Evolutionary conservation across 192 early-diverging fungal species (phyloP), one percentile per base, ranked within the genome.

Genomic region (Umbelopsis isabellina): DNA sequence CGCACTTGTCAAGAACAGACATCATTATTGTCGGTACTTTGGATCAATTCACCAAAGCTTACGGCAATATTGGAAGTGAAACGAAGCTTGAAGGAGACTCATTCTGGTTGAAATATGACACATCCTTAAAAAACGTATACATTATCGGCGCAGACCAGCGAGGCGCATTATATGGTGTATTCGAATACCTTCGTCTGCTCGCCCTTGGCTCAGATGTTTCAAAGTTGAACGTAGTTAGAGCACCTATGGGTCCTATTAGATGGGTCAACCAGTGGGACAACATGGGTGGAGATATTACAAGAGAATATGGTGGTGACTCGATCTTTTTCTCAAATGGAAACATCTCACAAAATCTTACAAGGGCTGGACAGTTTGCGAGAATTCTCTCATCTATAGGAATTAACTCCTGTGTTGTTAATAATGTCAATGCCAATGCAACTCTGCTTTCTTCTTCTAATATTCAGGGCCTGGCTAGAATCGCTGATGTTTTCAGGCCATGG

Each of bases 241-340:
- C 50, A 4, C 50, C 50, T 23, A 52, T 52, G 50, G 50, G 50
- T 9, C 9, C 50, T 22, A 52, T 52, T 52, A n/a, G 50, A 52
- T 52, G 50, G 50, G 50, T 52, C 50, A 52, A 52, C 50, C 50
- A 52, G 22, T 52, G 50, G 50, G 50, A 52, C 22, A 52, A 52
- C 22, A n/a, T 52, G 16, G 50, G 22, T 52, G 50, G 50, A n/a
- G 50, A 52, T 52, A 52, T 52, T 23, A 52, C 50, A 22, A n/a
- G 50, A 52, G 50, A 52, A 52, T 52, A 52, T 23, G 50, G 50
- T 22, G 50, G 50, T 23, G 50, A 52, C 50, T 52, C 50, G 50
- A 52, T 52, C 50, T 52, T 52, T 23, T 52, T 52, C 50, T 52
- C 50, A 52, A 9, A 52, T 52, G 50, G 50, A 52, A 52, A 7